These are phyloP conservation scores for Tylopilus sp. DNA, from an alignment of 1,284 basidiomycete genomes.

Conservation along the genomic window DNA sequence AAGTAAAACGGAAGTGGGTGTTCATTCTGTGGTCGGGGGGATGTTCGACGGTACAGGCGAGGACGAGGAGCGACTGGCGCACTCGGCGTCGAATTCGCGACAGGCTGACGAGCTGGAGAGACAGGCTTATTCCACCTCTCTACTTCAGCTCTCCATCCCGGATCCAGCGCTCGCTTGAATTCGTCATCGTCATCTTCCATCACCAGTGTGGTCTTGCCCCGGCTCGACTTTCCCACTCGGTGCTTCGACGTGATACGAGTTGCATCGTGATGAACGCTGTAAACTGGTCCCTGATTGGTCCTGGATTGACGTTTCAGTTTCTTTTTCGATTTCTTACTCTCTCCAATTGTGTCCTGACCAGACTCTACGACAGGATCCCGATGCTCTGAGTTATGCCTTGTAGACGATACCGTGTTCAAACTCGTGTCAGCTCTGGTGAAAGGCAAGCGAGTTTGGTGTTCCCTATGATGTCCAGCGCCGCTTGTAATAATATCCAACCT, in stretches of 20 bases:
- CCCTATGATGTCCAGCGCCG: constrained; percentile 35
- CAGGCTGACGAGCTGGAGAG: constrained; percentile 18
- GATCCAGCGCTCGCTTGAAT: constrained; percentile 46
- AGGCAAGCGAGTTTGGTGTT: constrained; percentile 37
- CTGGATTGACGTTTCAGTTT: constrained; percentile 9
- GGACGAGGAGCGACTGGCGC: constrained; percentile 4
- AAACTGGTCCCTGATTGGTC: constrained; percentile 18
- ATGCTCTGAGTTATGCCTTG: constrained; percentile 7
- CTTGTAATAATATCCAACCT: constrained; percentile 39
- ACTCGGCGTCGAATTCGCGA: not conserved
- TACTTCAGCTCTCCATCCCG: constrained; percentile 37
- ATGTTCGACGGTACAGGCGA: constrained; percentile 20
- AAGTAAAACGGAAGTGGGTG: constrained; percentile 16
- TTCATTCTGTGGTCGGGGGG: constrained; percentile 13
- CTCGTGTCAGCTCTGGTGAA: constrained; percentile 22
- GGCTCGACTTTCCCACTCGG: constrained; percentile 9
- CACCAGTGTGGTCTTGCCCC: constrained; percentile 13
- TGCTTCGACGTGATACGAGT: constrained; percentile 32
- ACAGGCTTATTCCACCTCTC: constrained; percentile 33
- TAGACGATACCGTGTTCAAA: constrained; percentile 6
- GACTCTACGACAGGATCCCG: not conserved
- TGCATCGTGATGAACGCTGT: constrained; percentile 25
- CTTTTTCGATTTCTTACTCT: constrained; percentile 14
- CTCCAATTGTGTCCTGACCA: constrained; percentile 3
- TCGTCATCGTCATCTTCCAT: constrained; percentile 44